A percentile compares a stretch with the other conserved stretches of the same genome.
Conservation (phyloP, 1,139 yeast genomes). For the Trichomonascaceae sp. region DNA sequence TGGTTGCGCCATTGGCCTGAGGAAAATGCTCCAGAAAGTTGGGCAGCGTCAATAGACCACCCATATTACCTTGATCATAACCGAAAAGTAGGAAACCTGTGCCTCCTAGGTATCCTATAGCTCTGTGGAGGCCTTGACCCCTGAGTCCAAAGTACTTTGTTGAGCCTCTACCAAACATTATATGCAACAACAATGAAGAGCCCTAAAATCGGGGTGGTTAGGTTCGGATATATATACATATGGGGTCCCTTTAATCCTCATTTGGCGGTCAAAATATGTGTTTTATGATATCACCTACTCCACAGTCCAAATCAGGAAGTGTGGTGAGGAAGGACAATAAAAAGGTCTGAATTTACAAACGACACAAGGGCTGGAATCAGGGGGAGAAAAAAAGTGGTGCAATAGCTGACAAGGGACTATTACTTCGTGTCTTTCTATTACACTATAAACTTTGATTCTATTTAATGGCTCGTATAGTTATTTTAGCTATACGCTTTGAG, state of each 20-base stretch:
- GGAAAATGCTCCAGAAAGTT: slow-evolving; percentile 40
- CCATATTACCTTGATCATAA: slow-evolving; percentile 70
- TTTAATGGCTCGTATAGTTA: background rate
- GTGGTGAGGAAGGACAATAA: background rate
- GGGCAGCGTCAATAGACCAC: slow-evolving; percentile 39
- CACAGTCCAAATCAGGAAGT: background rate
- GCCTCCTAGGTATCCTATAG: slow-evolving; percentile 35
- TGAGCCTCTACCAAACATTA: background rate
- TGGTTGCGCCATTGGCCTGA: slow-evolving; percentile 24
- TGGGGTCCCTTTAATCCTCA: background rate
- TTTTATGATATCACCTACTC: background rate
- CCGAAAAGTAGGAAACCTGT: slow-evolving; percentile 69
- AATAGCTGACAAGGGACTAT: background rate
- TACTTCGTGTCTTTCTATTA: background rate
- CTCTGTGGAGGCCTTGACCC: slow-evolving; percentile 40
- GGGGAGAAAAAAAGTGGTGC: background rate
- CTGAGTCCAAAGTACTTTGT: slow-evolving; percentile 41
- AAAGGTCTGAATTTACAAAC: background rate
- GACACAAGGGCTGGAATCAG: background rate
- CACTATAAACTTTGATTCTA: background rate
- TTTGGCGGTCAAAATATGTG: background rate
- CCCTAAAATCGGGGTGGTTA: background rate
- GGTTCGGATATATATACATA: background rate
- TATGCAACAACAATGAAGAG: background rate
- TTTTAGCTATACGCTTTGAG: background rate